These are phyloP conservation scores for Vitellaria paradoxa DNA, from an alignment of 179 eudicot species.

Conservation along the genomic window DNA sequence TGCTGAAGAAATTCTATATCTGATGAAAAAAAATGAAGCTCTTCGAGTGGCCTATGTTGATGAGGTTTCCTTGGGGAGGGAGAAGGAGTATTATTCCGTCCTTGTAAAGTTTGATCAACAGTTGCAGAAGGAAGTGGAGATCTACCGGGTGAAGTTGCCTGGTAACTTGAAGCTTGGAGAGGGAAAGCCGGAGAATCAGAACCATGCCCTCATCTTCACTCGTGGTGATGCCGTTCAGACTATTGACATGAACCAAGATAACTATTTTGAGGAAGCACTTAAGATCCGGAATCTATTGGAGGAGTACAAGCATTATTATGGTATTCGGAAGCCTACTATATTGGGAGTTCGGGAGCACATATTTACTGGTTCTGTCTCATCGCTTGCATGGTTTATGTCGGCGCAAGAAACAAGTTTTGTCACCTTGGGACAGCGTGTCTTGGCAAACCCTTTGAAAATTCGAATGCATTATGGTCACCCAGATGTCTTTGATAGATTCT, in stretches of 20 bases:
- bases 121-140: conserved; percentile 76
- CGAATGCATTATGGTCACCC: conserved; percentile 98
- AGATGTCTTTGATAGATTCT: conserved; percentile 89
- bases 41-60: conserved; percentile 96
- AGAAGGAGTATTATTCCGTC: conserved; percentile 71
- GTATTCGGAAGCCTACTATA: conserved; percentile 86
- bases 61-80: conserved; percentile 63
- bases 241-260: conserved; percentile 95
- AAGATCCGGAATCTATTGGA: conserved; percentile 83
- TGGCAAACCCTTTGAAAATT: conserved; percentile 87
- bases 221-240: conserved; percentile 96
- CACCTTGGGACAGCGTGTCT: conserved; percentile 92
- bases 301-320: conserved; percentile 64
- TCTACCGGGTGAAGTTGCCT: conserved; percentile 80
- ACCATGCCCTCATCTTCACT: conserved; percentile 90
- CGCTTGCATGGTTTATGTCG: conserved; percentile 97
- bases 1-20: conserved; percentile 77
- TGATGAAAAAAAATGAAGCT: conserved; percentile 85
- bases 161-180: conserved; percentile 93
- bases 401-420: conserved; percentile 95
- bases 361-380: conserved; percentile 89
- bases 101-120: conserved; percentile 85
- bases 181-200: conserved; percentile 97
- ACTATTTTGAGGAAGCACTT: conserved; percentile 88
- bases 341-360: conserved; percentile 93